A percentile compares a stretch with the other conserved stretches of the same genome.
These are phyloP conservation scores for Warburgia ugandensis DNA, from an alignment of 164 flowering plant genomes.

Conservation along the genomic window DNA sequence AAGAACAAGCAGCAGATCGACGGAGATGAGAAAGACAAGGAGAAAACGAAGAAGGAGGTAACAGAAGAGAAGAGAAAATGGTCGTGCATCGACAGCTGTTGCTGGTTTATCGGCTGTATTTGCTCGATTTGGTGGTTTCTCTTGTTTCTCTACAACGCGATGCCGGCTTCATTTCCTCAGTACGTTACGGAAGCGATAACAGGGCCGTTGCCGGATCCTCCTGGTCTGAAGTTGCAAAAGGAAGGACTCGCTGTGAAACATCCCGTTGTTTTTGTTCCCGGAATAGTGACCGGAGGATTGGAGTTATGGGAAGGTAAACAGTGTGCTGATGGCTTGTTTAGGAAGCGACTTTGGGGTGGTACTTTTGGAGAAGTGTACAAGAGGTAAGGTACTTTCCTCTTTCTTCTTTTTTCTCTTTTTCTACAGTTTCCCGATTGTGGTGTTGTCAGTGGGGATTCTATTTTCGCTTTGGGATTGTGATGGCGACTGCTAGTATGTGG, in stretches of 20 bases:
- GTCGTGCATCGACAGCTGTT: constrained; percentile 53
- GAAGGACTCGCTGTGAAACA: constrained; percentile 76
- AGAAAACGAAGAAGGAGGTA: constrained; percentile 1
- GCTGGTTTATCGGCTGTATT: constrained; percentile 51
- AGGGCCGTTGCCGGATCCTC: constrained; percentile 88
- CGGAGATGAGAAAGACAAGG: constrained; percentile 4
- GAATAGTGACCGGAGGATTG: constrained; percentile 94
- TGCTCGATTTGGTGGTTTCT: constrained; percentile 58
- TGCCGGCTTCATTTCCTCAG: constrained; percentile 91
- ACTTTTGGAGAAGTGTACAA: constrained; percentile 87
- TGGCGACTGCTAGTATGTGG: too few species aligned
- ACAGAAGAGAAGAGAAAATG: constrained; percentile 17
- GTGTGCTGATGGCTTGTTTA: constrained; percentile 82
- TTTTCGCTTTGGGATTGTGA: too few species aligned
- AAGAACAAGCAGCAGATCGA: constrained; percentile 8
- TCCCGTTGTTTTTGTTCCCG: constrained; percentile 94
- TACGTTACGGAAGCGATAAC: constrained; percentile 90
- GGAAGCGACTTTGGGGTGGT: constrained; percentile 98
- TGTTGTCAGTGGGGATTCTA: background rate
- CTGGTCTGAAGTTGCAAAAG: constrained; percentile 75
- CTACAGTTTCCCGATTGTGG: too few species aligned
- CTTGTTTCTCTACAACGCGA: constrained; percentile 53
- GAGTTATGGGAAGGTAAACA: constrained; percentile 94
- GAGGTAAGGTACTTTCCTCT: too few species aligned
- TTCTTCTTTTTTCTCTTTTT: too few species aligned